Base-by-base conservation (phyloP, 2,329 filamentous ascomycete species). In the Penicillium glabrum region DNA sequence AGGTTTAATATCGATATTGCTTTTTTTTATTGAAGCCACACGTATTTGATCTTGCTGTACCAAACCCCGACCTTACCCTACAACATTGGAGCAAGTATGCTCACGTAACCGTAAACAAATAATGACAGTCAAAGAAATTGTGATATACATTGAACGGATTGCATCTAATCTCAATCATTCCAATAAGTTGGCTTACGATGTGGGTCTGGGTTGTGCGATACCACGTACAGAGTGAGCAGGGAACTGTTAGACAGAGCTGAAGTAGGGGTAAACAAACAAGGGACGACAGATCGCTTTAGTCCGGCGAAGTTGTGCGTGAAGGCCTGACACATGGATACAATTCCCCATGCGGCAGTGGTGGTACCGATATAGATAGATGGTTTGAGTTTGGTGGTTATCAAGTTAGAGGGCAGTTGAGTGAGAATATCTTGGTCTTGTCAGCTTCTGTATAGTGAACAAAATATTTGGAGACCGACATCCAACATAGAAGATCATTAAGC, bases 341-440 rank as follows among this genome's bases (percentile, higher is more conserved):
- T 66, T 23, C 84, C 84, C 84, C 84, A 87, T 13, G 84, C 61
- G 41, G 82, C 62, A 81, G 86, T 86, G 41, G 80, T 79, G 13
- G 65, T 66, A 0, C 79, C 79, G n/a, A 83, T 77, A 58, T 82
- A 83, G 5, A 82, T 65, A 2, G 74, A 78, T 8, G 81, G 81
- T 7, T 74, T 75, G 33, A 80, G 75, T 58, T 80, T 80, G 53
- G 77, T 85, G 21, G 80, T 62, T 51, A 79, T 75, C 31, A 81
- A 65, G 58, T 81, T 81, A 10, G 75, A 79, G 5, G 78, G 78
- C 3, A 83, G 69, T 39, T 69, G 66, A 21, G 54, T 58, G 24
- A 64, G 53, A 13, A 51, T 60, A 52, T 47, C 61, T 61, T 23
- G 10, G 14, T 24, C 8, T 39, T 24, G 23, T 47, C 11, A 53